Conservation (phyloP, 1,139 yeast genomes). For the Protomyces inundatus region DNA sequence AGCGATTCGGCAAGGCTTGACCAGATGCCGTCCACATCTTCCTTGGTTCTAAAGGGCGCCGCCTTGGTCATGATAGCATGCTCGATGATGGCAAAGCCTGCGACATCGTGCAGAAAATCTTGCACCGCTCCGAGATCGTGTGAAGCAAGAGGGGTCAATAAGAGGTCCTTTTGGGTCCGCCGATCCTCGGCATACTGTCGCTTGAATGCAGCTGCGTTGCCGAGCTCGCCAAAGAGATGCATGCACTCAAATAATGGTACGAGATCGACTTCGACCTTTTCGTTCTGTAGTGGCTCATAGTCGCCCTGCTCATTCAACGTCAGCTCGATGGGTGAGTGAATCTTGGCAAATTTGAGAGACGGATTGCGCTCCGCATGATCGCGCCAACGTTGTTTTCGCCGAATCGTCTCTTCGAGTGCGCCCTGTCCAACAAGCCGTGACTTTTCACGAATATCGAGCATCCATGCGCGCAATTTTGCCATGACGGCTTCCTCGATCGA, state of each 20-base stretch:
- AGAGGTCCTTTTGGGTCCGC: slow-evolving; percentile 64
- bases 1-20: slow-evolving; percentile 48
- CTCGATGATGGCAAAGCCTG: slow-evolving; percentile 76
- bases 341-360: slow-evolving; percentile 55
- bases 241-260: slow-evolving; percentile 75
- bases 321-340: slow-evolving; percentile 80
- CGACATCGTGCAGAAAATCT: slow-evolving; percentile 55
- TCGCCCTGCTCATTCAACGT: slow-evolving; percentile 46
- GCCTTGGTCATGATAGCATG: slow-evolving; percentile 57
- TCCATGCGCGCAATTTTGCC: slow-evolving; percentile 65
- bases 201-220: slow-evolving; percentile 56
- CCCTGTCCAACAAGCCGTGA: slow-evolving; percentile 56
- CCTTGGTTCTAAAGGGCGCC: slow-evolving; percentile 42
- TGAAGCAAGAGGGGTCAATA: slow-evolving; percentile 41
- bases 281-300: slow-evolving; percentile 47
- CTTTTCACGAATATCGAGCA: slow-evolving; percentile 56
- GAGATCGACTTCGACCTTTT: slow-evolving; percentile 50
- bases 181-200: slow-evolving; percentile 67
- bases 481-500: slow-evolving; percentile 77
- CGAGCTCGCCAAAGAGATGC: slow-evolving; percentile 70
- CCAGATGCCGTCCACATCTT: slow-evolving; percentile 70
- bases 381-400: slow-evolving; percentile 58
- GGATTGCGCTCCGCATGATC: slow-evolving; percentile 42
- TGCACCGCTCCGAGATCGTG: slow-evolving; percentile 42
- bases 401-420: slow-evolving; percentile 52